These are phyloP conservation scores for Jaltomata sinuosa DNA, from an alignment of 257 asterid genomes.

Conservation along the genomic window DNA sequence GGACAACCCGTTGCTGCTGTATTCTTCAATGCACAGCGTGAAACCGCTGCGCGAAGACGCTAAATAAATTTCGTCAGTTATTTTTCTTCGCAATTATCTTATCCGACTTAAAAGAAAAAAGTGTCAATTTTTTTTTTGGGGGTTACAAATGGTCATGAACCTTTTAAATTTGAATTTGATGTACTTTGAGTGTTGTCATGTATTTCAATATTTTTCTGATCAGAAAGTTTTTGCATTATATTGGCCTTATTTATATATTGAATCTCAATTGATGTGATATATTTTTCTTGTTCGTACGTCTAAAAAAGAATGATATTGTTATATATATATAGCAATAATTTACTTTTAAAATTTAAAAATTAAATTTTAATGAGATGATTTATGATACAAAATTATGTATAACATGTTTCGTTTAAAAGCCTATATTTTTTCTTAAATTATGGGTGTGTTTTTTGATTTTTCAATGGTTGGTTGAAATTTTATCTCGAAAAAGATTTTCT, in stretches of 20 bases:
- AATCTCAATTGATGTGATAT: not conserved
- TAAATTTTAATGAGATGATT: not conserved
- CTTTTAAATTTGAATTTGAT: not conserved
- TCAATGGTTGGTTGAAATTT: not conserved
- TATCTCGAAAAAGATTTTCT: not conserved
- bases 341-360: too few relatives aligned
- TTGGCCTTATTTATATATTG: not conserved
- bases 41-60: conserved; percentile 86
- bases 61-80: not conserved
- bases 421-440: not conserved
- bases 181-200: not conserved
- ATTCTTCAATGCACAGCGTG: conserved; percentile 87
- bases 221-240: not conserved
- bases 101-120: not conserved
- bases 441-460: not conserved
- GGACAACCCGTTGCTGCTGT: conserved; percentile 86
- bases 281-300: not conserved
- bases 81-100: not conserved
- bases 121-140: not conserved
- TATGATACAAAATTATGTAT: not conserved
- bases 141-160: not conserved
- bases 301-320: not conserved
- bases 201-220: not conserved
- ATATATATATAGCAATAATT: too few relatives aligned
- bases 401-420: not conserved